Evolutionary conservation across 2,329 filamentous ascomycete genomes (phyloP).

Genomic region (Pseudohalonectria lignicola): DNA sequence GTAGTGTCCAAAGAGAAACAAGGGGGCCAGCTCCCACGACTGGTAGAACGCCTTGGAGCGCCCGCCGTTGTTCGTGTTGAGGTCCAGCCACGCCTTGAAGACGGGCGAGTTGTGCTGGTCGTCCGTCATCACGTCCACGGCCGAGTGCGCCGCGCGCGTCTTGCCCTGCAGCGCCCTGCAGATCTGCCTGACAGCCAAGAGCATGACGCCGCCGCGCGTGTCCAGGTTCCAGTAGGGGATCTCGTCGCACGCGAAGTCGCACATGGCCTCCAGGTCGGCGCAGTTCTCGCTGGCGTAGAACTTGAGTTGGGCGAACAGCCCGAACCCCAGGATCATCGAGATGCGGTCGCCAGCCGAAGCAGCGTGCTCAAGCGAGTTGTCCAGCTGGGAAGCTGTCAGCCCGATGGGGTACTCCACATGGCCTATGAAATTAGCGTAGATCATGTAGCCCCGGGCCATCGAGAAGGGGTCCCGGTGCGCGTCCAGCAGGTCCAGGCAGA

Average conservation of each 20-base stretch:
- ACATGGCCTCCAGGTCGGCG: constrained; percentile 58
- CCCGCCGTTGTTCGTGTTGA: constrained; percentile 44
- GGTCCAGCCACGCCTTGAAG: constrained; percentile 49
- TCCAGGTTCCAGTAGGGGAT: constrained; percentile 63
- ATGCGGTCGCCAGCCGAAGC: constrained; percentile 59
- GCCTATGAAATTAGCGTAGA: constrained; percentile 59
- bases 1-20: constrained; percentile 55
- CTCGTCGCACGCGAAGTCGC: constrained; percentile 62
- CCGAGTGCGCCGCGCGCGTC: constrained; percentile 36
- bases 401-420: constrained; percentile 56
- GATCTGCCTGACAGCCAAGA: constrained; percentile 56
- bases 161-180: constrained; percentile 66
- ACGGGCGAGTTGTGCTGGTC: constrained; percentile 47
- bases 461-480: constrained; percentile 53
- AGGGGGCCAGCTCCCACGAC: constrained; percentile 49
- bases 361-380: constrained; percentile 55
- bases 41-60: constrained; percentile 59
- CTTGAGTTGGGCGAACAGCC: constrained; percentile 53
- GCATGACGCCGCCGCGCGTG: constrained; percentile 57
- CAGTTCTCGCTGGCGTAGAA: constrained; percentile 62
- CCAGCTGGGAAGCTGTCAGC: constrained; percentile 46
- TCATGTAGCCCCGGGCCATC: constrained; percentile 55
- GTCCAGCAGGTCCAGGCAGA: constrained; percentile 54
- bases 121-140: constrained; percentile 53
- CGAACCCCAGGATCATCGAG: constrained; percentile 61